Percentiles rank a stretch among this genome's conserved stretches.
Evolutionary conservation across 345 rosid genomes (phyloP).

Genomic region (Euphorbia pulcherrima): DNA sequence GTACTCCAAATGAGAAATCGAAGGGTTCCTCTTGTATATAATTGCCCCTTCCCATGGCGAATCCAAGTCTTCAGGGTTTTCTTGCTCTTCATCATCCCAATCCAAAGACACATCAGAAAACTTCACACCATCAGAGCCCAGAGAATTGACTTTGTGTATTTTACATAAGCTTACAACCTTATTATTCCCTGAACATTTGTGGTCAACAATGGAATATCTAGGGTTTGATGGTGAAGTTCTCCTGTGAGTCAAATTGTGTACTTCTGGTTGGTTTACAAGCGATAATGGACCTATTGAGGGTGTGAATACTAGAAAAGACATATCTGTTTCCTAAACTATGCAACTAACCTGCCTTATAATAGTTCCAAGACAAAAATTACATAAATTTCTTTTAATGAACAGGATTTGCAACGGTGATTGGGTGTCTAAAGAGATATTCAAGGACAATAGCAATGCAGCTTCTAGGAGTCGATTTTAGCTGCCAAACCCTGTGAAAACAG

Average conservation of each 20-base stretch:
- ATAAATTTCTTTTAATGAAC: neutral
- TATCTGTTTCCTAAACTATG: constrained; percentile 20
- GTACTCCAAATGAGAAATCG: constrained; percentile 67
- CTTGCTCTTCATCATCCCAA: constrained; percentile 48
- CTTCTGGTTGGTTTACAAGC: constrained; percentile 12
- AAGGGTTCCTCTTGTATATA: constrained; percentile 66
- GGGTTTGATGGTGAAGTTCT: constrained; percentile 17
- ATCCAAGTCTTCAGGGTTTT: constrained; percentile 42
- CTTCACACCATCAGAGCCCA: constrained; percentile 24
- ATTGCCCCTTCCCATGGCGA: constrained; percentile 95
- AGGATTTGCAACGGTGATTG: neutral
- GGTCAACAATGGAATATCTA: constrained; percentile 9
- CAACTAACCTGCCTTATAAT: neutral
- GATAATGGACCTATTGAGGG: constrained; percentile 28
- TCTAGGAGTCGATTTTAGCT: neutral
- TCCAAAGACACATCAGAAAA: constrained; percentile 46
- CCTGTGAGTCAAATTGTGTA: constrained; percentile 11
- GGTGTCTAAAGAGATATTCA: neutral
- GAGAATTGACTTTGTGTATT: constrained; percentile 13
- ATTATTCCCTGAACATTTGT: constrained; percentile 11
- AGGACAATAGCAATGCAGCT: neutral
- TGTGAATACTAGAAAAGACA: constrained; percentile 39
- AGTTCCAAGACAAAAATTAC: neutral
- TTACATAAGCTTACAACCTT: constrained; percentile 10
- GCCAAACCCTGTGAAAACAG: neutral